Conservation (phyloP, 2,329 filamentous ascomycete species). For the Xylaria sp. region DNA sequence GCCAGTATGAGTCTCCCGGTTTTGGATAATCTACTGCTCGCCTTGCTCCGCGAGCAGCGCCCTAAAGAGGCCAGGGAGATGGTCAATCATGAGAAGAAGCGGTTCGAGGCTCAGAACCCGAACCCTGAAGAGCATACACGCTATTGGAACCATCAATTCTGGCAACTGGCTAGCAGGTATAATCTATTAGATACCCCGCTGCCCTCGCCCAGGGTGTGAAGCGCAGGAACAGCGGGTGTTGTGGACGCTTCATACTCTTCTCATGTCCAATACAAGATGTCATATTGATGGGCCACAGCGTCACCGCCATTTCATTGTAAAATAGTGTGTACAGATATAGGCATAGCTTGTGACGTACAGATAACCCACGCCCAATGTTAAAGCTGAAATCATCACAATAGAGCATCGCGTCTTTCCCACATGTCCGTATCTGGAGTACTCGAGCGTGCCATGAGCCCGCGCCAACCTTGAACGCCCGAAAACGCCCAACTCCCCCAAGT, state of each 20-base stretch:
- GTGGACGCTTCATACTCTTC: neutral
- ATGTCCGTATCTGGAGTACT: neutral
- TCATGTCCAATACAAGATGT: neutral
- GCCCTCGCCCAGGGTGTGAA: neutral
- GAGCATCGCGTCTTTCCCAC: neutral
- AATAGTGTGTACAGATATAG: slow-evolving; percentile 17
- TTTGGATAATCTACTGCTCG: slow-evolving; percentile 50
- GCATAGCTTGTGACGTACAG: neutral
- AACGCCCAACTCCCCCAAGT: slow-evolving; percentile 16
- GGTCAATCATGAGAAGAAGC: slow-evolving; percentile 32
- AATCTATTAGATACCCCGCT: slow-evolving; percentile 36
- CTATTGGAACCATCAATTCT: slow-evolving; percentile 39
- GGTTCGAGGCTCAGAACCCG: slow-evolving; percentile 26
- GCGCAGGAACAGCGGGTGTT: neutral
- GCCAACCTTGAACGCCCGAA: slow-evolving; percentile 2
- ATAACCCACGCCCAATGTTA: neutral
- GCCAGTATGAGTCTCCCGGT: slow-evolving; percentile 50
- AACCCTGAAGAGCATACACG: slow-evolving; percentile 9
- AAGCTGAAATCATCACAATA: neutral
- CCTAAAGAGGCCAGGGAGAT: slow-evolving; percentile 32
- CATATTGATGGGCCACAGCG: neutral
- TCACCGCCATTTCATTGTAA: slow-evolving; percentile 13
- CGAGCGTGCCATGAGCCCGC: neutral
- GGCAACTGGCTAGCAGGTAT: slow-evolving; percentile 31
- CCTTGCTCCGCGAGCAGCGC: slow-evolving; percentile 31